phyloP scores from a whole-genome alignment of 73 alveolate species.

The Uronychia setigera region DNA sequence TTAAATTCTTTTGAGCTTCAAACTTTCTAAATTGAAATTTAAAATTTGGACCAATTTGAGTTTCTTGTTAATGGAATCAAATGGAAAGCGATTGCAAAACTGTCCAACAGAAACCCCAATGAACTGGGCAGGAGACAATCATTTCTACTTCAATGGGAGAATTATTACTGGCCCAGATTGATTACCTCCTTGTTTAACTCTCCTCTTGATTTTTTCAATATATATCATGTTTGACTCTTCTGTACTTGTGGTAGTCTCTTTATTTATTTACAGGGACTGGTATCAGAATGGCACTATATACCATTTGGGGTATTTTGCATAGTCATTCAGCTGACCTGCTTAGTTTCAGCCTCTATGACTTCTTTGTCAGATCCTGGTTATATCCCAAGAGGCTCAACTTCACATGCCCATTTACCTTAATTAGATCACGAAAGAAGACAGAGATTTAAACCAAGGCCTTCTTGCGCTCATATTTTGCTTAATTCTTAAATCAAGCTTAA shows the following conservation, averaged over 20 bases:
- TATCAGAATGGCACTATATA: not conserved
- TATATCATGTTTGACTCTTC: not conserved
- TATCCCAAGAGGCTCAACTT: slow-evolving; percentile 39
- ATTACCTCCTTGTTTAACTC: not conserved
- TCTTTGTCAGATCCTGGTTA: slow-evolving; percentile 40
- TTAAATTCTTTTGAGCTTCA: too few species aligned
- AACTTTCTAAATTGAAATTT: too few species aligned
- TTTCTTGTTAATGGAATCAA: too few species aligned
- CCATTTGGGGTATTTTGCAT: not conserved
- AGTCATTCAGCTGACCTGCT: not conserved
- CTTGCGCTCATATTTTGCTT: not conserved
- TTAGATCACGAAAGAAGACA: slow-evolving; percentile 17
- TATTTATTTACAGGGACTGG: not conserved
- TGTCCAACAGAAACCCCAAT: too few species aligned
- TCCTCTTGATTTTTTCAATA: not conserved
- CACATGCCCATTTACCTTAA: too few species aligned
- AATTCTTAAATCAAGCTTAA: slow-evolving; percentile 21
- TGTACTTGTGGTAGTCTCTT: not conserved
- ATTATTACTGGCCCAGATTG: not conserved
- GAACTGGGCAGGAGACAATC: not conserved
- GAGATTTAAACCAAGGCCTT: not conserved
- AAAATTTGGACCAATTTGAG: too few species aligned
- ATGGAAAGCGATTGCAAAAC: too few species aligned
- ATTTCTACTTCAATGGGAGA: not conserved
- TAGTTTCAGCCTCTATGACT: not conserved